Evolutionary conservation across 768 basidiomycete species (phyloP).

Genomic region (Infundibulicybe gibba): DNA sequence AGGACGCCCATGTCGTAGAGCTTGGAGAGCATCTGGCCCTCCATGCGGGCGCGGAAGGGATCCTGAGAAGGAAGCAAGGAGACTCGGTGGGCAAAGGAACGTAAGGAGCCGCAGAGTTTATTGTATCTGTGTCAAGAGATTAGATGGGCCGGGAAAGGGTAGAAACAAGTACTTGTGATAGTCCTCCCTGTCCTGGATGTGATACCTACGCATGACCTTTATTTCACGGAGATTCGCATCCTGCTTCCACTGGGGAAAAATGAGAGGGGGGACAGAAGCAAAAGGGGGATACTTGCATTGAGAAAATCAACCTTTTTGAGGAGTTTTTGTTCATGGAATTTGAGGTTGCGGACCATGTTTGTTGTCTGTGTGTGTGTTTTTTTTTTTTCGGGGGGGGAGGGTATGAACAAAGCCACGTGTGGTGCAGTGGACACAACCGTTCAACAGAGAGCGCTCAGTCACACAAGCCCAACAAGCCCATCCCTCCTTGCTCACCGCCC

Average conservation of each 20-base stretch:
- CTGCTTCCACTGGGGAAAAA: slow-evolving; percentile 79
- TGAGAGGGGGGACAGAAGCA: slow-evolving; percentile 4
- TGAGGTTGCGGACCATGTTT: slow-evolving; percentile 86
- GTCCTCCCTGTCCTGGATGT: slow-evolving; percentile 92
- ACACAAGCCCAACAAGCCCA: slow-evolving; percentile 13
- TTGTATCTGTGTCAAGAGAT: slow-evolving; percentile 63
- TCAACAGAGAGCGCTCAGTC: slow-evolving; percentile 19
- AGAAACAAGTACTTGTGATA: slow-evolving; percentile 70
- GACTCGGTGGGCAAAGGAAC: slow-evolving; percentile 82
- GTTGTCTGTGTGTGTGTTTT: slow-evolving; percentile 1
- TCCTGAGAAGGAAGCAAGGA: slow-evolving; percentile 87
- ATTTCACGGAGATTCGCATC: slow-evolving; percentile 89
- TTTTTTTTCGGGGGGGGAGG: no score
- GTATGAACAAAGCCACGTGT: slow-evolving; percentile 30
- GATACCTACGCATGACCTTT: slow-evolving; percentile 93
- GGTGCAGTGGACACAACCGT: slow-evolving; percentile 20
- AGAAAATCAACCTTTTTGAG: slow-evolving; percentile 97
- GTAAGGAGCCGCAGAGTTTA: slow-evolving; percentile 85
- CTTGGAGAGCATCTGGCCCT: slow-evolving; percentile 85
- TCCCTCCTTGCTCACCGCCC: slow-evolving; percentile 8
- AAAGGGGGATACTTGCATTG: slow-evolving; percentile 50
- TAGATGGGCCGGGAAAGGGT: background rate
- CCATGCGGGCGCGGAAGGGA: slow-evolving; percentile 81
- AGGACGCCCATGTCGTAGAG: slow-evolving; percentile 97
- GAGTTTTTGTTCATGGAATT: slow-evolving; percentile 93